Conservation (phyloP, 1,284 basidiomycete species). For the Leccinum pseudoinsigne region DNA sequence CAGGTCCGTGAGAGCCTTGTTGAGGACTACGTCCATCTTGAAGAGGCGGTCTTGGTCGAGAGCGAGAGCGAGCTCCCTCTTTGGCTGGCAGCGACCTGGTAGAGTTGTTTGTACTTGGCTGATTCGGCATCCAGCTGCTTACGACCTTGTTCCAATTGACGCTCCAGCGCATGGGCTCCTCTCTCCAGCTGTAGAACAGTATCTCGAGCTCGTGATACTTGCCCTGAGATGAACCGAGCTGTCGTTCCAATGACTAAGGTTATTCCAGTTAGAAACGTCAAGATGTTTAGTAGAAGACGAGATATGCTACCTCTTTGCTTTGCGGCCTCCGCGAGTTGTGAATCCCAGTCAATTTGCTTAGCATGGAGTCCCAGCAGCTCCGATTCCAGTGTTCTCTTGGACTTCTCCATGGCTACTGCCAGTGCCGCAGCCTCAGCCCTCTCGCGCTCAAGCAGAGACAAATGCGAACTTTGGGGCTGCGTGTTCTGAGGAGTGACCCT, state of each 20-base stretch:
- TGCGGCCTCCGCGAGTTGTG: constrained; percentile 58
- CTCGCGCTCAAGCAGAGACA: constrained; percentile 63
- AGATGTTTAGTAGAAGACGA: not conserved
- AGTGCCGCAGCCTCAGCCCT: constrained; percentile 51
- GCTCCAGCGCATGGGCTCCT: constrained; percentile 73
- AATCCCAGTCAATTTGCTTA: constrained; percentile 74
- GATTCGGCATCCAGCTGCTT: constrained; percentile 73
- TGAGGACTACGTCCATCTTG: constrained; percentile 81
- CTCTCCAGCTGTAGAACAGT: constrained; percentile 81
- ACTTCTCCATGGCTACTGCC: constrained; percentile 68
- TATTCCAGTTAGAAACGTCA: not conserved
- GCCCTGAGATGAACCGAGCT: constrained; percentile 68
- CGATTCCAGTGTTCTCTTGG: constrained; percentile 68
- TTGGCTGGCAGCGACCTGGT: constrained; percentile 67
- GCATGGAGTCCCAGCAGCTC: constrained; percentile 74
- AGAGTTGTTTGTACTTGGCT: constrained; percentile 70
- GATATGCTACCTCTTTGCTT: constrained; percentile 70
- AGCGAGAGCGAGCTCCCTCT: constrained; percentile 62
- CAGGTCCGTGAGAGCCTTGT: constrained; percentile 77
- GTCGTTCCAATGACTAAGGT: constrained; percentile 59
- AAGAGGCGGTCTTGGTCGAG: constrained; percentile 69
- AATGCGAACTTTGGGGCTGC: constrained; percentile 57
- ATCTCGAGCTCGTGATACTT: constrained; percentile 90
- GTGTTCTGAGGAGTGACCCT: constrained; percentile 55
- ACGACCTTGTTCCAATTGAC: constrained; percentile 67